phyloP scores from a whole-genome alignment of 805 yeast species.

The Suhomyces faveliae region DNA sequence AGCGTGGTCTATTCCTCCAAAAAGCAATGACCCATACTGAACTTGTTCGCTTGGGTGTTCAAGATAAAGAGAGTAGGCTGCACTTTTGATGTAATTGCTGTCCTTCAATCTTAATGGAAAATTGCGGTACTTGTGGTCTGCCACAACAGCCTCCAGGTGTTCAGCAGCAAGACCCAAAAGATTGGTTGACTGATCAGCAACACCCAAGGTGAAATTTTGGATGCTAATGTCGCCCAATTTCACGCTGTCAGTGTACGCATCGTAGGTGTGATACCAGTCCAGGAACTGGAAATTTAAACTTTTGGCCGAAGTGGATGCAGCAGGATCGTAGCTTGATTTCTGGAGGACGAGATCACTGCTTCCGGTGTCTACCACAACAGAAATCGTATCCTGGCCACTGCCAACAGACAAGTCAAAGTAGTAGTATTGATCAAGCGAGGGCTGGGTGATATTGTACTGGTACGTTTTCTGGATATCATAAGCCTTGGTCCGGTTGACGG shows the following conservation, averaged over 20 bases:
- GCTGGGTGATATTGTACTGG: not conserved
- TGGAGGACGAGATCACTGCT: not conserved
- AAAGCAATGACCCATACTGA: constrained; percentile 52
- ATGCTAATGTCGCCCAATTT: not conserved
- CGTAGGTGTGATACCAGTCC: not conserved
- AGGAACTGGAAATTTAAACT: not conserved
- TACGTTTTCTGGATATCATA: not conserved
- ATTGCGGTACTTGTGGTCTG: constrained; percentile 31
- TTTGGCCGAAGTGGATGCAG: not conserved
- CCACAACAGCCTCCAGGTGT: not conserved
- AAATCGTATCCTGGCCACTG: not conserved
- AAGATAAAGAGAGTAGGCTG: constrained; percentile 63
- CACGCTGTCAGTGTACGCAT: not conserved
- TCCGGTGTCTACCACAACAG: not conserved
- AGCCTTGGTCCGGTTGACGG: not conserved
- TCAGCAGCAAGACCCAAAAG: not conserved
- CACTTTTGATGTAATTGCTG: constrained; percentile 54
- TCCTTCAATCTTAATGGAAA: constrained; percentile 60
- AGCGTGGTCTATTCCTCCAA: constrained; percentile 70
- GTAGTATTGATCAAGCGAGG: not conserved
- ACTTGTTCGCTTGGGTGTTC: constrained; percentile 37
- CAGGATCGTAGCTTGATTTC: not conserved
- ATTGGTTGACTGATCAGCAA: not conserved
- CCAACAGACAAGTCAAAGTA: not conserved
- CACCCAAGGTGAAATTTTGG: not conserved